Conservation (phyloP, 257 asterid genomes). For the Capsicum pubescens region DNA sequence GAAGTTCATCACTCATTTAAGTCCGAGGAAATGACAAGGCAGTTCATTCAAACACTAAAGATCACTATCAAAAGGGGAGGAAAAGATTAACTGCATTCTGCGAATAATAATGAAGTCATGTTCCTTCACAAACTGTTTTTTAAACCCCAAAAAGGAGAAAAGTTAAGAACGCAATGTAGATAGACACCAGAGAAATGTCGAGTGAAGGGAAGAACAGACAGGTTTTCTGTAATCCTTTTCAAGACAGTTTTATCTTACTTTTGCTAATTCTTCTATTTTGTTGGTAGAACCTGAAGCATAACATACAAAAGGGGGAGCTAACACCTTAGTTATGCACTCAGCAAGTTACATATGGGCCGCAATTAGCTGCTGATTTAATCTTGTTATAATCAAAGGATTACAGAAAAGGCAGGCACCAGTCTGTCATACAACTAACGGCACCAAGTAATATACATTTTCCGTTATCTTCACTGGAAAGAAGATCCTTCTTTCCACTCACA, state of each 20-base stretch:
- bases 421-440: not conserved
- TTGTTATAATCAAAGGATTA: not conserved
- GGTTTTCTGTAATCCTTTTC: not conserved
- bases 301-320: not conserved
- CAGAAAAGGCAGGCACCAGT: not conserved
- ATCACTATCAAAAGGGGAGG: not conserved
- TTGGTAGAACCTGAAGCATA: constrained; percentile 2
- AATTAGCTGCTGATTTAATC: not conserved
- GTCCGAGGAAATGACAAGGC: not conserved
- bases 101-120: not conserved
- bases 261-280: not conserved
- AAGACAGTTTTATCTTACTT: not conserved
- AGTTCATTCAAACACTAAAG: not conserved
- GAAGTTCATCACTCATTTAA: not conserved
- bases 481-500: not conserved
- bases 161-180: not conserved
- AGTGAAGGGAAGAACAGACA: not conserved
- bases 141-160: not conserved
- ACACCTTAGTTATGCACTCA: not conserved
- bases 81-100: not conserved
- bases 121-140: not conserved
- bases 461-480: not conserved
- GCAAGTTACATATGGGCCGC: not conserved
- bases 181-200: not conserved
- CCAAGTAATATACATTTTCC: not conserved